Percentiles rank a stretch among this genome's conserved stretches.
Evolutionary conservation across 352 stramenopile genomes (phyloP).

Genomic region (Ophiocytium majus): DNA sequence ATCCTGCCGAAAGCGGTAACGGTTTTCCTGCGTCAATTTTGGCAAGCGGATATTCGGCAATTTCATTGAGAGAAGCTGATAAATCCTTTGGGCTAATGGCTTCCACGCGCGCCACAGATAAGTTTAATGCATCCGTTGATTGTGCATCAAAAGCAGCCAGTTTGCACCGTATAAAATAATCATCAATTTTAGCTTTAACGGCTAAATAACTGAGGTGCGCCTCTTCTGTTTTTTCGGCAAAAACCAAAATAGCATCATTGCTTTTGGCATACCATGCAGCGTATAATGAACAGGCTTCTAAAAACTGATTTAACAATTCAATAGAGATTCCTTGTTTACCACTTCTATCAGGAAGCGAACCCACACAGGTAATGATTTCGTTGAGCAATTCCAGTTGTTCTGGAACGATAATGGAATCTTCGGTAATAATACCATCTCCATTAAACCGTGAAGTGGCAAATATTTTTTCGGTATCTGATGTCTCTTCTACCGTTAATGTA

Average conservation of each 20-base stretch:
- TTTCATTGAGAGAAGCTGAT: not conserved
- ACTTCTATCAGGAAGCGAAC: not conserved
- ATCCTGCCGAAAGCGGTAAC: not conserved
- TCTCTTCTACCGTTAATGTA: not conserved
- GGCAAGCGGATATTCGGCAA: not conserved
- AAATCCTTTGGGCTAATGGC: not conserved
- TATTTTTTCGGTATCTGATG: constrained; percentile 16
- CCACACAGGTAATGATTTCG: not conserved
- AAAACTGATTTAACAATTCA: not conserved
- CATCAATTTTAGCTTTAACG: constrained; percentile 1
- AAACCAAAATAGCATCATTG: not conserved
- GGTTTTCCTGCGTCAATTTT: constrained; percentile 4
- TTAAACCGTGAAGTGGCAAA: not conserved
- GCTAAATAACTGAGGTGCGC: not conserved
- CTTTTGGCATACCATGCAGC: not conserved
- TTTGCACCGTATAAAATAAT: not conserved
- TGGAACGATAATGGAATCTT: constrained; percentile 3
- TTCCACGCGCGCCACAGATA: not conserved
- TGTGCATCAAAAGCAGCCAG: constrained; percentile 10
- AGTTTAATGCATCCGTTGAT: constrained; percentile 8
- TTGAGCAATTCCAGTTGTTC: not conserved
- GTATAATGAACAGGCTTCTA: not conserved
- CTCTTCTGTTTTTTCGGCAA: not conserved
- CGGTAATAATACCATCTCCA: constrained; percentile 10
- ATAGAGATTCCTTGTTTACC: not conserved